phyloP scores from a whole-genome alignment of 352 stramenopile genomes.

The Globisporangium sylvaticum region DNA sequence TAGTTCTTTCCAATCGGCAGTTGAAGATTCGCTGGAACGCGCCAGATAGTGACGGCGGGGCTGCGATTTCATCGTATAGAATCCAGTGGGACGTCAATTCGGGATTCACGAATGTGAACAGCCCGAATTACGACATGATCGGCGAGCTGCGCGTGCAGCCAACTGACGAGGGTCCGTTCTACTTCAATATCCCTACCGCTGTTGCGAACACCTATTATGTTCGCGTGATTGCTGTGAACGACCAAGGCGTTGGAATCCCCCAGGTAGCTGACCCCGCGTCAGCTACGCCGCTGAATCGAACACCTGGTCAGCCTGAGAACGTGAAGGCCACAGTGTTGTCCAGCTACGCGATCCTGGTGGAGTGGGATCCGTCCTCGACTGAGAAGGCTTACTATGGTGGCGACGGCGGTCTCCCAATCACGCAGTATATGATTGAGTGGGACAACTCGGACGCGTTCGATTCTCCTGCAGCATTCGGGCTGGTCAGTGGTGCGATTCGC shows the following conservation, averaged over 20 bases:
- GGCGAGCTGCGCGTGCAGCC: conserved; percentile 35
- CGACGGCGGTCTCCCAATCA: conserved; percentile 89
- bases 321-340: conserved; percentile 74
- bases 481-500: conserved; percentile 42
- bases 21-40: conserved; percentile 79
- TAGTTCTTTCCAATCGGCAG: conserved; percentile 55
- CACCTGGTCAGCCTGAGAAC: conserved; percentile 70
- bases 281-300: conserved; percentile 55
- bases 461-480: conserved; percentile 71
- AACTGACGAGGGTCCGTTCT: conserved; percentile 65
- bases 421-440: conserved; percentile 96
- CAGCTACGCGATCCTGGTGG: conserved; percentile 88
- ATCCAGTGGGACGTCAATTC: conserved; percentile 90
- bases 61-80: conserved; percentile 78
- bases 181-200: conserved; percentile 88
- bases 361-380: conserved; percentile 85
- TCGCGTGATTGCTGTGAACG: conserved; percentile 91
- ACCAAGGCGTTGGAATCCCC: conserved; percentile 65
- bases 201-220: conserved; percentile 74
- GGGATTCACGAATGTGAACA: conserved; percentile 70
- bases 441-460: conserved; percentile 87
- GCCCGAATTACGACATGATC: conserved; percentile 64
- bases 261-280: conserved; percentile 42
- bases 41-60: conserved; percentile 64
- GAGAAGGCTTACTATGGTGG: conserved; percentile 87